phyloP scores from a whole-genome alignment of 2,329 filamentous ascomycete species.

The Aspergillus tanneri region DNA sequence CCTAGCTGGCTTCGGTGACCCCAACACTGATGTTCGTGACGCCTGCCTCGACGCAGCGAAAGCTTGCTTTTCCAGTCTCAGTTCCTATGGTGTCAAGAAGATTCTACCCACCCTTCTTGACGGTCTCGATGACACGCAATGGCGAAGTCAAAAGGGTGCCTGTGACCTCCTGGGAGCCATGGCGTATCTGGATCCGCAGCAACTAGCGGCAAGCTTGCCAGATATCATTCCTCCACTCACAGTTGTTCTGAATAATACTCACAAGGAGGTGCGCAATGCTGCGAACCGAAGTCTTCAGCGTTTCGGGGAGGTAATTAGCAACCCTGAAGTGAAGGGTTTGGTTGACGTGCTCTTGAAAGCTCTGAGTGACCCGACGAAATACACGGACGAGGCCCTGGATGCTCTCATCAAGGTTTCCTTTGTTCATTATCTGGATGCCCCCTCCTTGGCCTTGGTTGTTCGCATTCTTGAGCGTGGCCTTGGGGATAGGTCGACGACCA shows the following conservation, averaged over 20 bases:
- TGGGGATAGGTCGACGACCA: slow-evolving; percentile 86
- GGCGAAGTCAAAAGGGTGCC: slow-evolving; percentile 97
- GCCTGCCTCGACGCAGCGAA: slow-evolving; percentile 91
- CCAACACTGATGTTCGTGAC: slow-evolving; percentile 83
- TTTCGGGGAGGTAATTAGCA: slow-evolving; percentile 97
- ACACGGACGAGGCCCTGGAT: slow-evolving; percentile 92
- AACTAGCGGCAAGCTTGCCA: slow-evolving; percentile 85
- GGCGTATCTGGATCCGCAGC: slow-evolving; percentile 96
- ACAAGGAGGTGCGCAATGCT: slow-evolving; percentile 90
- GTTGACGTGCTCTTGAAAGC: slow-evolving; percentile 92
- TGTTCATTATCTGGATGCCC: slow-evolving; percentile 95
- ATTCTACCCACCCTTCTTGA: slow-evolving; percentile 88
- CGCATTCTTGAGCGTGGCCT: slow-evolving; percentile 93
- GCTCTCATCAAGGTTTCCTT: slow-evolving; percentile 97
- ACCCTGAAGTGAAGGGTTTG: slow-evolving; percentile 91
- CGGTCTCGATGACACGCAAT: slow-evolving; percentile 91
- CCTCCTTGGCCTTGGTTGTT: slow-evolving; percentile 89
- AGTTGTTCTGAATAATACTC: slow-evolving; percentile 90
- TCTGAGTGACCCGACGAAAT: slow-evolving; percentile 93
- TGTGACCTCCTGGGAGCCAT: slow-evolving; percentile 96
- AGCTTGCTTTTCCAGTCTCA: slow-evolving; percentile 87
- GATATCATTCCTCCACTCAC: slow-evolving; percentile 97
- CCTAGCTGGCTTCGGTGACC: slow-evolving; percentile 83
- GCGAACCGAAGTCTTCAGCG: slow-evolving; percentile 96
- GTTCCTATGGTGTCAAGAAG: slow-evolving; percentile 92